Conservation (phyloP, 768 basidiomycete genomes). For the Cystobasidium onofrii region DNA sequence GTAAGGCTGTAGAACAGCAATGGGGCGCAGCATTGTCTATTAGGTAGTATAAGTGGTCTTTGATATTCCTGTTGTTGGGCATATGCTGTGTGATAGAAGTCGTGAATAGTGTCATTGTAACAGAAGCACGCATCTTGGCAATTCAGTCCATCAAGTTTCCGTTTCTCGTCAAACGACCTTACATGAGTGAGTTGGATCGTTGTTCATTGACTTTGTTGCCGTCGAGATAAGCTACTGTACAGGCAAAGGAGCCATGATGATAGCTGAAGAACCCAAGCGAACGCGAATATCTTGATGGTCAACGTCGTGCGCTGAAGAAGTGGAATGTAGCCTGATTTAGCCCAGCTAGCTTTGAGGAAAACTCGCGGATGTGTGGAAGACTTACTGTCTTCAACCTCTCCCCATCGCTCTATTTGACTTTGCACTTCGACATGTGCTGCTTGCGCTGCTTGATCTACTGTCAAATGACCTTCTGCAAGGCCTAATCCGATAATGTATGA, state of each 20-base stretch:
- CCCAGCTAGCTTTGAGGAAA: too few relatives aligned
- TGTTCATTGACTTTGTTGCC: background rate
- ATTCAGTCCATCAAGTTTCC: background rate
- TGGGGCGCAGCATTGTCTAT: conserved; percentile 8
- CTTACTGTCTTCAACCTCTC: conserved; percentile 99
- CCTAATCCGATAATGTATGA: conserved; percentile 82
- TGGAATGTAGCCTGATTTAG: too few relatives aligned
- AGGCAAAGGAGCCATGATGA: conserved; percentile 13
- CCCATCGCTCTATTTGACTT: conserved; percentile 94
- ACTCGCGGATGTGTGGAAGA: too few relatives aligned
- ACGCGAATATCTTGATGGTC: conserved; percentile 88
- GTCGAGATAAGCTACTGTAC: background rate
- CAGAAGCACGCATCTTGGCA: background rate
- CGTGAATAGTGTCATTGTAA: background rate
- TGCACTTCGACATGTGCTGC: conserved; percentile 86
- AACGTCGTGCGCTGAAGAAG: conserved; percentile 97
- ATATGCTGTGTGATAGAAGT: background rate
- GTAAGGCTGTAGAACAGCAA: background rate
- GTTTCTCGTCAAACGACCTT: background rate
- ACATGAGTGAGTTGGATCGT: background rate
- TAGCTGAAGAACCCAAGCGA: conserved; percentile 55
- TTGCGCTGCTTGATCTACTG: conserved; percentile 72
- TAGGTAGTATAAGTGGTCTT: background rate
- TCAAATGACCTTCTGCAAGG: conserved; percentile 64
- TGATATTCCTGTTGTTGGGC: background rate